These are phyloP conservation scores for Cladophialophora psammophila DNA, from an alignment of 2,329 filamentous ascomycete genomes.

Conservation along the genomic window DNA sequence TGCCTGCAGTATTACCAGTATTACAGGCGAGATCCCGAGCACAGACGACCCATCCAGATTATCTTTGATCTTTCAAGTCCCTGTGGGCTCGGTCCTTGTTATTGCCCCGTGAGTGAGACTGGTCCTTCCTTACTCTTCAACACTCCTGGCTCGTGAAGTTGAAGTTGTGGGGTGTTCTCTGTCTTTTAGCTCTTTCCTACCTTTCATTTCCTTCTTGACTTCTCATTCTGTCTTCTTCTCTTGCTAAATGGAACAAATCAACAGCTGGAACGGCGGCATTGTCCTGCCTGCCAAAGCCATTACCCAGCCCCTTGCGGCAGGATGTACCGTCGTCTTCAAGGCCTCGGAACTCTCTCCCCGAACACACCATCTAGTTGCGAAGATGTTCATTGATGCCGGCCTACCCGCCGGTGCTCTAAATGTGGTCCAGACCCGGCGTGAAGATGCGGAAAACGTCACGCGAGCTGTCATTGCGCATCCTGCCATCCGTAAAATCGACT, in stretches of 20 bases:
- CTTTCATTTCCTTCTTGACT: no score
- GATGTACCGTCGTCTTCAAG: slow-evolving; percentile 79
- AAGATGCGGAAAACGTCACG: slow-evolving; percentile 72
- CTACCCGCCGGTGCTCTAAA: slow-evolving; percentile 78
- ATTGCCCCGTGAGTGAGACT: slow-evolving; percentile 23
- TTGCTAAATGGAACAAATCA: no score
- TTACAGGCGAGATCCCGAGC: slow-evolving; percentile 37
- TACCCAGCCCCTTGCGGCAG: slow-evolving; percentile 50
- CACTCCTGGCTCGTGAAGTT: no score
- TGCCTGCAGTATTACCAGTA: slow-evolving; percentile 12
- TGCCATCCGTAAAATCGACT: slow-evolving; percentile 75
- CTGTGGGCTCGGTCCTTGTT: slow-evolving; percentile 36
- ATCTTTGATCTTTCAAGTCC: slow-evolving; percentile 46
- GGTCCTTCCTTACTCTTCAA: no score
- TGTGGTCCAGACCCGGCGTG: slow-evolving; percentile 66
- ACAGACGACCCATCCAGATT: slow-evolving; percentile 43
- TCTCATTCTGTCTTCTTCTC: no score
- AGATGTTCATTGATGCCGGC: slow-evolving; percentile 74
- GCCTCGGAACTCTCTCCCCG: slow-evolving; percentile 71
- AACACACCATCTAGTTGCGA: slow-evolving; percentile 67
- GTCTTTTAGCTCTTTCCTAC: no score
- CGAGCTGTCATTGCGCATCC: slow-evolving; percentile 71
- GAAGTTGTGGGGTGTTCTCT: no score
- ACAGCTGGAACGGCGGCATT: slow-evolving; percentile 27
- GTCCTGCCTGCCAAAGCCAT: slow-evolving; percentile 18